Evolutionary conservation across 225 moss, liverwort and hornwort species (phyloP).

Genomic region (Neckera pumila): DNA sequence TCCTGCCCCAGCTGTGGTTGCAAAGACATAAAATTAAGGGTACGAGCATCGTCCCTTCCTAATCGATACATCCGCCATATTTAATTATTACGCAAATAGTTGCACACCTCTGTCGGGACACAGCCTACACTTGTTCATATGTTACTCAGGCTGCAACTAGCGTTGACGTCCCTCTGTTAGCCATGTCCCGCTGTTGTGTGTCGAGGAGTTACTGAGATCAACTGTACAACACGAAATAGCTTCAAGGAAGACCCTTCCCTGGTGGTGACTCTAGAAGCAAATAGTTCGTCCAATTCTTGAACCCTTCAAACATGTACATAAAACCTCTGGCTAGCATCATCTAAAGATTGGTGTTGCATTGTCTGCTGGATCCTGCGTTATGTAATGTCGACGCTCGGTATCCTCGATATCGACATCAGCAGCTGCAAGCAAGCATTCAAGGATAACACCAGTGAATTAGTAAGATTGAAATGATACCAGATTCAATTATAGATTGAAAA

Average conservation of each 20-base stretch:
- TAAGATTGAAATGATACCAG: neutral
- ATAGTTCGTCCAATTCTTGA: neutral
- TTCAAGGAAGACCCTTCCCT: neutral
- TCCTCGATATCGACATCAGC: neutral
- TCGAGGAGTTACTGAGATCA: neutral
- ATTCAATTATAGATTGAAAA: neutral
- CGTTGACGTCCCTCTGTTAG: neutral
- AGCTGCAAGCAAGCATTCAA: neutral
- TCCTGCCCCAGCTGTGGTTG: neutral
- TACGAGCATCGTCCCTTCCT: neutral
- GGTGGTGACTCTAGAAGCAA: neutral
- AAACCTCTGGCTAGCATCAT: neutral
- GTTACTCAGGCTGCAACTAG: neutral
- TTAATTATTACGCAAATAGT: too few species aligned
- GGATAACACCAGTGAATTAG: neutral
- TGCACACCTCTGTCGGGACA: too few species aligned
- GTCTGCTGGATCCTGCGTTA: neutral
- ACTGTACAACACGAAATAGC: neutral
- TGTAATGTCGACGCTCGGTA: neutral
- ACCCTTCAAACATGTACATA: neutral
- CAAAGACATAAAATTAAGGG: neutral
- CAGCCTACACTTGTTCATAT: neutral
- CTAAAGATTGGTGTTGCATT: neutral
- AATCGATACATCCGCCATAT: neutral
- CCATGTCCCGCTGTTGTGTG: neutral